phyloP scores from a whole-genome alignment of 2,329 filamentous ascomycete genomes.

The Sarocladiaceae sp. region DNA sequence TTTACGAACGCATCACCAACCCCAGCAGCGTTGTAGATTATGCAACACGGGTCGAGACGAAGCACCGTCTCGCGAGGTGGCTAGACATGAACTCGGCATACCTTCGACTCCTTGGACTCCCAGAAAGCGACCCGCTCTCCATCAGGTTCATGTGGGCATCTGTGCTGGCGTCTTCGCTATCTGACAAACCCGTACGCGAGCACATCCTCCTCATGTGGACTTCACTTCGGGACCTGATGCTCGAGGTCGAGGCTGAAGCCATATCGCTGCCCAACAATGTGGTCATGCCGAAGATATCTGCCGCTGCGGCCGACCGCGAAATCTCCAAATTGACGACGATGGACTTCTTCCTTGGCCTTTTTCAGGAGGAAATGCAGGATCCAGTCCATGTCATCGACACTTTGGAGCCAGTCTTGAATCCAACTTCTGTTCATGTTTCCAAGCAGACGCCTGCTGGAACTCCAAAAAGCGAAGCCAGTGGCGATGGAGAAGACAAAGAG shows the following conservation, averaged over 20 bases:
- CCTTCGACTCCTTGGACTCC: constrained; percentile 28
- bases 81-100: constrained; percentile 41
- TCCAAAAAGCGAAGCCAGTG: constrained; percentile 5
- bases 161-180: constrained; percentile 45
- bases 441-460: constrained; percentile 3
- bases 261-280: constrained; percentile 75
- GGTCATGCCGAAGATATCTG: constrained; percentile 81
- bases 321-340: constrained; percentile 89
- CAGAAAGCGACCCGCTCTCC: constrained; percentile 31
- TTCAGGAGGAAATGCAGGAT: constrained; percentile 74
- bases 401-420: constrained; percentile 84
- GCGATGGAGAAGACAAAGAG: constrained; percentile 15
- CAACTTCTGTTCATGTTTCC: constrained; percentile 45
- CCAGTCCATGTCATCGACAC: constrained; percentile 83
- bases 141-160: constrained; percentile 54
- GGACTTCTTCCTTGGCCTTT: constrained; percentile 90
- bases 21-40: constrained; percentile 48
- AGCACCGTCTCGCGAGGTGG: constrained; percentile 45
- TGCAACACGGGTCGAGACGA: constrained; percentile 41
- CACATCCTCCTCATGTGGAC: constrained; percentile 54
- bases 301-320: constrained; percentile 78
- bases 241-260: constrained; percentile 31
- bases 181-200: constrained; percentile 47
- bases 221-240: constrained; percentile 47
- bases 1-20: constrained; percentile 53